Evolutionary conservation across 768 basidiomycete species (phyloP), one percentile per base, ranked within the genome.

Genomic region (Auriscalpium orientale): DNA sequence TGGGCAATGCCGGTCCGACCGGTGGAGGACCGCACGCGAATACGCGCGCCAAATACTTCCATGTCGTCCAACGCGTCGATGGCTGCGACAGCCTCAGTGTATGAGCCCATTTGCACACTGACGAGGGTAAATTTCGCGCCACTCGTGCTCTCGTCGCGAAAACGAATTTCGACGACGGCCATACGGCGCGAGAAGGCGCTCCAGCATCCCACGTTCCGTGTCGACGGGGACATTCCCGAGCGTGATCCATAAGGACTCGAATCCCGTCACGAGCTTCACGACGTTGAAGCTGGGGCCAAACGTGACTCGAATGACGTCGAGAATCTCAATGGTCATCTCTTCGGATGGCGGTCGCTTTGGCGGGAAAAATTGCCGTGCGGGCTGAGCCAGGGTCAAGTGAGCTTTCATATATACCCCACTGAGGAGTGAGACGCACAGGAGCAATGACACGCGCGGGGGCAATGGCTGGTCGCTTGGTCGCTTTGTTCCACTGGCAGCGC

Each of bases 181-280:
- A 58, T 79, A 85, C 0, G 68, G 67, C 0, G 62, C 48, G 16
- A 87, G 69, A 0, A 82, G 51, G 1, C 62, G 43, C 3, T 58
- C 58, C 10, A 91, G 56, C 0, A 70, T 68, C 0, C 57, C 62
- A 0, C 69, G 59, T 2, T 70, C 67, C 13, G 76, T 70, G 0
- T 58, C 57, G 0, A 58, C 40, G 0, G 80, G 78, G 4, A 91
- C 63, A 22, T 83, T 79, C 5, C 72, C 71, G 2, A 91, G 58
- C 38, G 76, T 70, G 9, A 90, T 64, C 72, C 80, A 82, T 7
- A 77, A 78, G 0, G 84, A 83, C 62, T 92, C 89, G 44, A 89
- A 85, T 1, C 83, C 83, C 1, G 88, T 89, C 8, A 68, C 67
- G 7, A 90, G 65, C 0, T 80, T 74, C 22, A 72, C 66, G 3